phyloP scores from a whole-genome alignment of 805 yeast genomes.

The Komagataella ulmi region DNA sequence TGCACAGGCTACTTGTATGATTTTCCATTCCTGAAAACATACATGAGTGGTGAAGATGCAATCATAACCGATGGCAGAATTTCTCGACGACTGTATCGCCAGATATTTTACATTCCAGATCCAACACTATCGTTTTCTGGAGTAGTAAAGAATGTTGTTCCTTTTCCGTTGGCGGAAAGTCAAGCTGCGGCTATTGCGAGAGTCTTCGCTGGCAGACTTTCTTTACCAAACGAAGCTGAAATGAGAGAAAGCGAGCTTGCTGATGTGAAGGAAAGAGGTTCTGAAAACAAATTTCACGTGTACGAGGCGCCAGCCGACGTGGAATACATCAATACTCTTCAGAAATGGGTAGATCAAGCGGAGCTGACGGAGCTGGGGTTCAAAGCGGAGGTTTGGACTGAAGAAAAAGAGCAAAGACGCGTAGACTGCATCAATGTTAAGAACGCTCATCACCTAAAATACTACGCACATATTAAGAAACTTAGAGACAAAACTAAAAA shows the following conservation, averaged over 20 bases:
- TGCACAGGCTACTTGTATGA: conserved; percentile 68
- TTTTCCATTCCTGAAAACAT: conserved; percentile 42
- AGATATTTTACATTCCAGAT: conserved; percentile 31
- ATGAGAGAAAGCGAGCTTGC: conserved; percentile 20
- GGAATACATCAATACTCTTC: conserved; percentile 36
- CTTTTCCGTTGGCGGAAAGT: conserved; percentile 35
- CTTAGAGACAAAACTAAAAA: too few relatives aligned
- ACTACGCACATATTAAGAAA: too few relatives aligned
- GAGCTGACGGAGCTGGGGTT: conserved; percentile 18
- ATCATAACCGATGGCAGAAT: conserved; percentile 20
- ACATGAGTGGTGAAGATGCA: conserved; percentile 12
- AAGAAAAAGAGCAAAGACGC: conserved; percentile 7
- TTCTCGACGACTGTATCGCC: conserved; percentile 27
- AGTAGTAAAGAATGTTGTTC: conserved; percentile 29
- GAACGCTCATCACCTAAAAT: too few relatives aligned
- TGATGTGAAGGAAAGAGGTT: conserved; percentile 28
- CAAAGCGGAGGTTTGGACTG: conserved; percentile 17
- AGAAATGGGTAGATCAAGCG: conserved; percentile 20
- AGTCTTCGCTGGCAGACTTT: conserved; percentile 25
- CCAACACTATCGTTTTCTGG: conserved; percentile 30
- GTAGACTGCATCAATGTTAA: too few relatives aligned
- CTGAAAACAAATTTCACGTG: conserved; percentile 35
- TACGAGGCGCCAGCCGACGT: conserved; percentile 44
- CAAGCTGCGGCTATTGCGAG: conserved; percentile 31
- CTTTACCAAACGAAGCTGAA: conserved; percentile 22